phyloP scores from a whole-genome alignment of 2,329 filamentous ascomycete genomes.

The Colletotrichum coccodes region DNA sequence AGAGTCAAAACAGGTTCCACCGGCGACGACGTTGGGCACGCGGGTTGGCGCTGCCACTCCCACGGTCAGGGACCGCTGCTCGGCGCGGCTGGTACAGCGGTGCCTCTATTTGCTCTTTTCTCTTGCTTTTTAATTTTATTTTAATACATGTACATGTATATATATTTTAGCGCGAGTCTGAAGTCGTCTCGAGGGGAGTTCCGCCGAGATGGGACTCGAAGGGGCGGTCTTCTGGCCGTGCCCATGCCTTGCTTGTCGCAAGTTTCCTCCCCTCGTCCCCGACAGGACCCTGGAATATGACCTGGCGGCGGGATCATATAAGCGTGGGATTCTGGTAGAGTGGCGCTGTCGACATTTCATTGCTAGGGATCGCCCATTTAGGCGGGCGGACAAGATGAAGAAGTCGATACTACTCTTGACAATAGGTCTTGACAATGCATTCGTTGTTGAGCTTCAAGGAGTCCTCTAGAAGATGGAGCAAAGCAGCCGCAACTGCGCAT shows the following conservation, averaged over 20 bases:
- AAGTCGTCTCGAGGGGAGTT: slow-evolving; percentile 23
- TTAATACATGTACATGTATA: no score
- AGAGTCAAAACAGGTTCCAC: slow-evolving; percentile 15
- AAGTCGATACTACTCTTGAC: not conserved
- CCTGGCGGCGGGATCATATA: slow-evolving; percentile 20
- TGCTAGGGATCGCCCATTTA: not conserved
- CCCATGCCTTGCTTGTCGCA: slow-evolving; percentile 30
- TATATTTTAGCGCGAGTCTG: slow-evolving; percentile 19
- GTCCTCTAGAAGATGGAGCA: not conserved
- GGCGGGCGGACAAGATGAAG: not conserved
- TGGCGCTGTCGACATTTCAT: slow-evolving; percentile 4
- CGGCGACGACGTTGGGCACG: slow-evolving; percentile 27
- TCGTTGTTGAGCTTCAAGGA: not conserved
- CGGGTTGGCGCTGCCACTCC: slow-evolving; percentile 22
- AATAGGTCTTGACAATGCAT: not conserved
- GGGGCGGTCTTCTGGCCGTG: slow-evolving; percentile 27
- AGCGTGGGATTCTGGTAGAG: slow-evolving; percentile 11
- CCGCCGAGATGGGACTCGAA: slow-evolving; percentile 27
- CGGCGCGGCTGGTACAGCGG: slow-evolving; percentile 14
- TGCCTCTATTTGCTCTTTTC: slow-evolving; percentile 22
- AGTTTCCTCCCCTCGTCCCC: slow-evolving; percentile 25
- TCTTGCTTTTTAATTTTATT: slow-evolving; percentile 11
- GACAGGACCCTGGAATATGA: slow-evolving; percentile 32
- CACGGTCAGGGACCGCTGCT: slow-evolving; percentile 17
- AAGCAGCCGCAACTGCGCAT: not conserved